phyloP scores from a whole-genome alignment of 768 basidiomycete species.

The Trametes punicea region DNA sequence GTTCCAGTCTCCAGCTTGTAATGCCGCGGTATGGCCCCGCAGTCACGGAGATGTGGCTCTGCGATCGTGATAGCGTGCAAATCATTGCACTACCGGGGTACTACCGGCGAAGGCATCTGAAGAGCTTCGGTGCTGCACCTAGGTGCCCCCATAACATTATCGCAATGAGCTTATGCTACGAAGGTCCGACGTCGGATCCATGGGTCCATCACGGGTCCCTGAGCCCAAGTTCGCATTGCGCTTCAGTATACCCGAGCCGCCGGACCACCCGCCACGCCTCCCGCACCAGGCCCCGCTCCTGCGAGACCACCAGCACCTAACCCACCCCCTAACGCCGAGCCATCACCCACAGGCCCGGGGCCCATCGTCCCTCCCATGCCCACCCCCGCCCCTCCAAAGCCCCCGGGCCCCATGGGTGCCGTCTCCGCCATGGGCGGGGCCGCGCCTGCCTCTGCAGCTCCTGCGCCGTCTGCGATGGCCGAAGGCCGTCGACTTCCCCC shows the following conservation, averaged over 20 bases:
- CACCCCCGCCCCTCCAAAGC: background rate
- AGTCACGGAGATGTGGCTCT: no score
- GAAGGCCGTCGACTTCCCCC: background rate
- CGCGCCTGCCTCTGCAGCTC: background rate
- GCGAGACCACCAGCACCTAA: background rate
- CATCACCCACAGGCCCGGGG: background rate
- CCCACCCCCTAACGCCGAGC: background rate
- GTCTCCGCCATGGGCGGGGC: background rate
- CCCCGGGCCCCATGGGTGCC: background rate
- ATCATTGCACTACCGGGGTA: no score
- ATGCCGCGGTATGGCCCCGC: no score
- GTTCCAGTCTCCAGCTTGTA: no score
- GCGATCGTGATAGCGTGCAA: no score
- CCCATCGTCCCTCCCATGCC: background rate
- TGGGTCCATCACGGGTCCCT: no score
- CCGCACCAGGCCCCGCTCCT: background rate
- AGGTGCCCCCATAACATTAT: no score
- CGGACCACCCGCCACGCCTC: background rate
- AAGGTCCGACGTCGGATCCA: no score
- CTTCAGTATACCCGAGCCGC: background rate
- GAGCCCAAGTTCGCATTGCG: background rate
- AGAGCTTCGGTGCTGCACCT: no score
- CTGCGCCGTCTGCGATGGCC: background rate
- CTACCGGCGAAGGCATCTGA: no score
- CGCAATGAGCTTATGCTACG: no score